Evolutionary conservation across 148 eudicot species (phyloP).

Genomic region (Spergularia bocconei): DNA sequence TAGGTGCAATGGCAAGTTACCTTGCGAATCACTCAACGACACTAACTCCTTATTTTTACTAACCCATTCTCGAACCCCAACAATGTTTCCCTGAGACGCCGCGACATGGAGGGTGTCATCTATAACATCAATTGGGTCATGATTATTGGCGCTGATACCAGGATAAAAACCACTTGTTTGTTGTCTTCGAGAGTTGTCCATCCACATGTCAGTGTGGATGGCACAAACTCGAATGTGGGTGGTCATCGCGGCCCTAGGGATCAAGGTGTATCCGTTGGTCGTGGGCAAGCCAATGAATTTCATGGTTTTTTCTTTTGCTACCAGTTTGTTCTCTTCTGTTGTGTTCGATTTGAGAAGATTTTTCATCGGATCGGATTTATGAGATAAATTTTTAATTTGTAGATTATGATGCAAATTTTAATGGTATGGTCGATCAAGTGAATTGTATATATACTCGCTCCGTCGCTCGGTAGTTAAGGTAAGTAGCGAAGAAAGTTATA

Average conservation of each 20-base stretch:
- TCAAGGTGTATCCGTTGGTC: neutral
- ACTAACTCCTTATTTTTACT: neutral
- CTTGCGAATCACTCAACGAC: neutral
- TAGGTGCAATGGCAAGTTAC: conserved; percentile 16
- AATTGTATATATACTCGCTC: neutral
- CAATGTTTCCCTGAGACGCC: neutral
- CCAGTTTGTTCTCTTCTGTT: neutral
- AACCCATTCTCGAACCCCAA: neutral
- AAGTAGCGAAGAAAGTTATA: neutral
- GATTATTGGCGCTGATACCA: neutral
- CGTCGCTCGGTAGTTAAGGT: neutral
- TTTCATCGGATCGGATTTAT: neutral
- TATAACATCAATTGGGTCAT: no score
- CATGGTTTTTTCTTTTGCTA: neutral
- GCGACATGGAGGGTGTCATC: neutral
- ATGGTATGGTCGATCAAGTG: neutral
- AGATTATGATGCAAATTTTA: neutral
- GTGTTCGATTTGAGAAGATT: neutral
- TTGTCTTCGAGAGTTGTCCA: neutral
- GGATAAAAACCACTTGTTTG: neutral
- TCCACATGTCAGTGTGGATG: neutral
- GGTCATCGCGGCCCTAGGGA: neutral
- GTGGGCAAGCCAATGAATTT: neutral
- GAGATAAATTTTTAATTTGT: neutral
- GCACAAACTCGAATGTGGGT: neutral